Evolutionary conservation across 257 asterid species (phyloP).

Genomic region (Solanum chaucha): DNA sequence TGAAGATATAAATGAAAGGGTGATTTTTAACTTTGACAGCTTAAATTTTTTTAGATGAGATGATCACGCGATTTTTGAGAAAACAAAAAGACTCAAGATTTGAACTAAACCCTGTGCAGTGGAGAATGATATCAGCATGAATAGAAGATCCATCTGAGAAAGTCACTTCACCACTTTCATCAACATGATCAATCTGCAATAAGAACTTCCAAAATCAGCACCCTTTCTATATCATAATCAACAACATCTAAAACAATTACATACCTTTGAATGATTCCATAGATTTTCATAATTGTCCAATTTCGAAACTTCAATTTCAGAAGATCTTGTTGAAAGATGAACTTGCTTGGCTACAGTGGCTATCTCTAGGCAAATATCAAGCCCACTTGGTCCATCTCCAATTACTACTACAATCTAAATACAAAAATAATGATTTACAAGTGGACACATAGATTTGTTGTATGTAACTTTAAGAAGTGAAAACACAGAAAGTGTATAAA

Average conservation of each 20-base stretch:
- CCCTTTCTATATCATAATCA: background rate
- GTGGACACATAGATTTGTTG: background rate
- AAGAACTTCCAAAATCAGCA: background rate
- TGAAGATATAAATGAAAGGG: too few relatives aligned
- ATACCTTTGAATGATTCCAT: conserved; percentile 17
- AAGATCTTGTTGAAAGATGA: conserved; percentile 47
- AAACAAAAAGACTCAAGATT: background rate
- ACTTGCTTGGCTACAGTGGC: conserved; percentile 41
- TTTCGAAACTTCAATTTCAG: conserved; percentile 8
- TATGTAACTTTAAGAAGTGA: too few relatives aligned
- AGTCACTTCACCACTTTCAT: conserved; percentile 38
- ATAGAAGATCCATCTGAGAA: conserved; percentile 44
- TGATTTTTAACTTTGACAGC: too few relatives aligned
- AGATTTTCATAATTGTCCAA: conserved; percentile 10
- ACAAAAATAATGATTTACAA: background rate
- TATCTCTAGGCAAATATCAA: conserved; percentile 43
- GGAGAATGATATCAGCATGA: conserved; percentile 43
- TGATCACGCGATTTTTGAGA: too few relatives aligned
- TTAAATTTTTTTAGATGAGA: too few relatives aligned
- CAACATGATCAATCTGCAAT: conserved; percentile 27
- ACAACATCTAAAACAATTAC: background rate
- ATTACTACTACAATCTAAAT: conserved; percentile 57
- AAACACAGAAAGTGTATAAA: background rate
- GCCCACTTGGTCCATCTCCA: conserved; percentile 12
- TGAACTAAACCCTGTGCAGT: conserved; percentile 45